These are phyloP conservation scores for Fragaria ananassa DNA, from an alignment of 306 rosid species.

Conservation along the genomic window DNA sequence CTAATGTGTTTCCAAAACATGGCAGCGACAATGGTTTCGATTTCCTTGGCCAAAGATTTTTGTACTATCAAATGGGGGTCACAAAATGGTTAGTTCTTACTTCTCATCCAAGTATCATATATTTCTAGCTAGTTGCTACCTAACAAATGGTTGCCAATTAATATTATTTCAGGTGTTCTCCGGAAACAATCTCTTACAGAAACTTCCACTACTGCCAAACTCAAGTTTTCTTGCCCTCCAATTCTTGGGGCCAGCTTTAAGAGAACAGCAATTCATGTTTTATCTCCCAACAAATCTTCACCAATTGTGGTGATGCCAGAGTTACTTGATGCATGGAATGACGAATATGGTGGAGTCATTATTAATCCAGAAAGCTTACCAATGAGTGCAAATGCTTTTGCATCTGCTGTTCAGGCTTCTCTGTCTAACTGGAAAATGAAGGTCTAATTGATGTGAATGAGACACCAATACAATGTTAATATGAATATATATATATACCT, in stretches of 20 bases:
- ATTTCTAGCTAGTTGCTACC: not conserved
- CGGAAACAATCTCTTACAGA: not conserved
- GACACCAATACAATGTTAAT: not conserved
- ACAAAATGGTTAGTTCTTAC: slow-evolving; percentile 19
- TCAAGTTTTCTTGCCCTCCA: slow-evolving; percentile 10
- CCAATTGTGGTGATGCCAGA: slow-evolving; percentile 20
- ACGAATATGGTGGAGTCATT: slow-evolving; percentile 41
- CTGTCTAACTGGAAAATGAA: slow-evolving; percentile 35
- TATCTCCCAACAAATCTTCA: slow-evolving; percentile 34
- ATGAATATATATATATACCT: not conserved
- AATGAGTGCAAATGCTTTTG: slow-evolving; percentile 33
- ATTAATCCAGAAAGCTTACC: slow-evolving; percentile 41
- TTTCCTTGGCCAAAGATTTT: not conserved
- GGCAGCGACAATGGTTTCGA: slow-evolving; percentile 12
- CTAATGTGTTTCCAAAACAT: not conserved
- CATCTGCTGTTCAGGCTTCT: slow-evolving; percentile 37
- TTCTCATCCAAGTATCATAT: not conserved
- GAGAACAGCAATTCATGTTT: slow-evolving; percentile 20
- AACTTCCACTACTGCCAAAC: slow-evolving; percentile 5
- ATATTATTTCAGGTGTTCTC: slow-evolving; percentile 18
- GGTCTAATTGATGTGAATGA: slow-evolving; percentile 21
- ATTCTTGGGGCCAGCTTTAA: slow-evolving; percentile 15
- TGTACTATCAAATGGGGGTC: not conserved
- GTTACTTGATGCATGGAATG: slow-evolving; percentile 40
- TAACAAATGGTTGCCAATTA: not conserved